Percentiles rank a stretch among this genome's conserved stretches.
These are phyloP conservation scores for Limnomonas spitsbergensis DNA, from an alignment of 139 green algal genomes.

Conservation along the genomic window DNA sequence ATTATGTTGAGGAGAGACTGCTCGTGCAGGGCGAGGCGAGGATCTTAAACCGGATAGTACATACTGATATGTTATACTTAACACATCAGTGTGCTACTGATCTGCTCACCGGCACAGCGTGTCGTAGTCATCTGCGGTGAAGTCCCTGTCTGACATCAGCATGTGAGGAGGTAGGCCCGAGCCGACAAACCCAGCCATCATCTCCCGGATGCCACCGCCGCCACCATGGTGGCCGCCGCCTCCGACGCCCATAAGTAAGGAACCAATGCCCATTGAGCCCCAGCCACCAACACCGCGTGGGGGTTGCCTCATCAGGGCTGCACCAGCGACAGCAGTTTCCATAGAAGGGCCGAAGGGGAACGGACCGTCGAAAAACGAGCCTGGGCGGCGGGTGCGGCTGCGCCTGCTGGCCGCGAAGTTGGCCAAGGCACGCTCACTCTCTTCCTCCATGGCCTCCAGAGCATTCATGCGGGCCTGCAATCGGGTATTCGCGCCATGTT, in stretches of 20 bases:
- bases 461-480: background rate
- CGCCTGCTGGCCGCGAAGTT: background rate
- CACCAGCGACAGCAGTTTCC: background rate
- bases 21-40: too few relatives aligned
- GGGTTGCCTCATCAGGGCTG: background rate
- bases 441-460: constrained; percentile 11
- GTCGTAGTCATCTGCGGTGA: constrained; percentile 68
- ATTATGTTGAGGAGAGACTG: too few relatives aligned
- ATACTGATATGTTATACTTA: too few relatives aligned
- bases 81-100: too few relatives aligned
- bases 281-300: background rate
- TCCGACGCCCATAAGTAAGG: background rate
- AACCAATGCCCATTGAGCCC: background rate
- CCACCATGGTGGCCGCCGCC: background rate
- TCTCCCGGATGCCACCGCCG: constrained; percentile 3
- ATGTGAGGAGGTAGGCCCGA: constrained; percentile 14
- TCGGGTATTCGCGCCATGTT: too few relatives aligned
- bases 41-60: too few relatives aligned
- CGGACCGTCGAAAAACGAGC: background rate
- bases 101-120: constrained; percentile 36
- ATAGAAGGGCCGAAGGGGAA: background rate
- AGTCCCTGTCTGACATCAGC: constrained; percentile 59
- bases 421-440: background rate
- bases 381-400: background rate
- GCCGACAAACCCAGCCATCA: background rate